phyloP scores from a whole-genome alignment of 768 basidiomycete genomes.

The Omphalotus guepiniiformis region DNA sequence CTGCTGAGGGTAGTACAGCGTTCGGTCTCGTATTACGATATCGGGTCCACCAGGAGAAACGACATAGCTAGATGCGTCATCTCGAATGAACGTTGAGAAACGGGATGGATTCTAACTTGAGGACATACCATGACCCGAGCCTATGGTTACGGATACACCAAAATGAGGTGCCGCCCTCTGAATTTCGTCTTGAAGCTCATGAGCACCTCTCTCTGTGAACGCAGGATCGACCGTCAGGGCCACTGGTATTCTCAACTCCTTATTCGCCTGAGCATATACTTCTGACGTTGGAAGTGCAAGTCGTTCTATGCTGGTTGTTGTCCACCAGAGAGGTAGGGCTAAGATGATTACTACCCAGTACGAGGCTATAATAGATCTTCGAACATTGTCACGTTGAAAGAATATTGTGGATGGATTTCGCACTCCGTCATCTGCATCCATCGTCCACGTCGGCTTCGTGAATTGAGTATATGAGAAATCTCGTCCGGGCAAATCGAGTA shows the following conservation, averaged over 20 bases:
- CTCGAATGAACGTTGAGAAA: constrained; percentile 8
- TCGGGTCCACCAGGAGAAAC: background rate
- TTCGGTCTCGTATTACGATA: constrained; percentile 20
- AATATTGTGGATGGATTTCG: constrained; percentile 48
- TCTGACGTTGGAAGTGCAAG: constrained; percentile 62
- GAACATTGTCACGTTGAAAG: constrained; percentile 45
- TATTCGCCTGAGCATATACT: constrained; percentile 48
- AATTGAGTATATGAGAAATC: no score
- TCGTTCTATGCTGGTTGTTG: constrained; percentile 84
- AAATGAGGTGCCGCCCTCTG: background rate
- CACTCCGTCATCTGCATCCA: no score
- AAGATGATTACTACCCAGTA: constrained; percentile 79
- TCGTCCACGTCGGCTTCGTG: no score
- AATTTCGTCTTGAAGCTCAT: background rate
- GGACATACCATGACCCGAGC: constrained; percentile 1
- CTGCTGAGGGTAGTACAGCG: constrained; percentile 26
- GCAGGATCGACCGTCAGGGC: constrained; percentile 15
- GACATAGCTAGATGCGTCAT: background rate
- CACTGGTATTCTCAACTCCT: constrained; percentile 29
- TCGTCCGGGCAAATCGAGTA: no score
- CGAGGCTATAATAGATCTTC: constrained; percentile 60
- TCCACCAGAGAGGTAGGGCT: constrained; percentile 91
- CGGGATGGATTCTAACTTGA: background rate
- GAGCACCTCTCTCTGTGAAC: background rate
- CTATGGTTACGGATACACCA: background rate